These are phyloP conservation scores for Emergomyces pasteurianus DNA, from an alignment of 2,329 filamentous ascomycete genomes.

Conservation along the genomic window DNA sequence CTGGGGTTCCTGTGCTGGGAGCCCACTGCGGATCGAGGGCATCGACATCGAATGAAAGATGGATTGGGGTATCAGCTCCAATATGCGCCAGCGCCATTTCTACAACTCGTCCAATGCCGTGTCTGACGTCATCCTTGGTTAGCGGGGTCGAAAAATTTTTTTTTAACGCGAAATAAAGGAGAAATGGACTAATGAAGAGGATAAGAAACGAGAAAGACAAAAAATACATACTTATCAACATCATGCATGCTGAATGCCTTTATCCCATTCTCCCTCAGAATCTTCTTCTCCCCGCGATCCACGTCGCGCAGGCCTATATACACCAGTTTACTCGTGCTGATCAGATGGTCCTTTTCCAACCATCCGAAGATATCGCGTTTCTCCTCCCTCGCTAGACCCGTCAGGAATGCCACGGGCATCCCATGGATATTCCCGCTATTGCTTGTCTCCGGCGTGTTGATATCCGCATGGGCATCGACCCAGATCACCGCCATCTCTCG, in stretches of 20 bases:
- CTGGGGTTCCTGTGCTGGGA: slow-evolving; percentile 87
- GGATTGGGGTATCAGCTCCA: slow-evolving; percentile 86
- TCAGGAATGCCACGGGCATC: slow-evolving; percentile 91
- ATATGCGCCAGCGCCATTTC: slow-evolving; percentile 98
- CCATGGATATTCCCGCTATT: slow-evolving; percentile 91
- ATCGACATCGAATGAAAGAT: slow-evolving; percentile 94
- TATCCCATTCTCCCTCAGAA: slow-evolving; percentile 77
- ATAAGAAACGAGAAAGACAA: neutral
- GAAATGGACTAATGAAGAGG: neutral
- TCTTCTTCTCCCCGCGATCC: slow-evolving; percentile 85
- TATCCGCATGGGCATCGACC: slow-evolving; percentile 97
- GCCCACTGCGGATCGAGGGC: slow-evolving; percentile 94
- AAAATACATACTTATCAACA: slow-evolving; percentile 60
- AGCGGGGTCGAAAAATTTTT: slow-evolving; percentile 1
- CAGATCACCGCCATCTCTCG: slow-evolving; percentile 90
- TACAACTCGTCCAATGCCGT: slow-evolving; percentile 91
- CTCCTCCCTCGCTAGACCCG: slow-evolving; percentile 67
- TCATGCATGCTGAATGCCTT: slow-evolving; percentile 99
- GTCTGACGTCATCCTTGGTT: slow-evolving; percentile 33
- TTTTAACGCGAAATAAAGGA: too few species aligned
- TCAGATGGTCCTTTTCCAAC: slow-evolving; percentile 50
- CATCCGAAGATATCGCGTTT: slow-evolving; percentile 78
- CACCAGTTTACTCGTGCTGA: slow-evolving; percentile 73
- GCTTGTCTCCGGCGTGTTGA: slow-evolving; percentile 88
- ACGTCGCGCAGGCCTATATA: slow-evolving; percentile 95